Percentiles rank a stretch among this genome's conserved stretches.
These are phyloP conservation scores for Cymbopogon citratus DNA, from an alignment of 176 grass and related monocot species.

Conservation along the genomic window DNA sequence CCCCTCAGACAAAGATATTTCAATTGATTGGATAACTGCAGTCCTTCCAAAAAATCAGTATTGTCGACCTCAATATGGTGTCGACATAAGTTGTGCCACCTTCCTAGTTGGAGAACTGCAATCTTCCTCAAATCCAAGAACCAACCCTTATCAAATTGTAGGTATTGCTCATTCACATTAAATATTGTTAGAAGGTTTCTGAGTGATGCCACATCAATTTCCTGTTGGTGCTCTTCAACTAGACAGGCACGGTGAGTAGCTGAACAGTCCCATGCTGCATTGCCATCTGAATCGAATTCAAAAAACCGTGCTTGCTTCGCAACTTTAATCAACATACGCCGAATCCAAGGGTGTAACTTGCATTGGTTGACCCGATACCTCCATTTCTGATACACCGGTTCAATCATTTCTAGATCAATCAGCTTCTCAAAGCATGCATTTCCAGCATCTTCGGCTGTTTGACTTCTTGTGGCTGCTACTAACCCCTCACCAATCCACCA, in stretches of 20 bases:
- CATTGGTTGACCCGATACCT: slow-evolving; percentile 26
- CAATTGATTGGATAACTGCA: slow-evolving; percentile 41
- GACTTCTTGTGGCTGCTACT: slow-evolving; percentile 28
- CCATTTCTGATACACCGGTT: slow-evolving; percentile 30
- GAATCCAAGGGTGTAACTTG: slow-evolving; percentile 46
- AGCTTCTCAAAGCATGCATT: slow-evolving; percentile 36
- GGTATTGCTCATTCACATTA: slow-evolving; percentile 49
- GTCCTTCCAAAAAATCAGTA: slow-evolving; percentile 39
- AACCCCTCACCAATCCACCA: slow-evolving; percentile 72
- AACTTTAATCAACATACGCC: slow-evolving; percentile 40
- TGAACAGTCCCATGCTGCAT: slow-evolving; percentile 29
- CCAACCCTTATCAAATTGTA: slow-evolving; percentile 46
- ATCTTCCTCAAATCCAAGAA: slow-evolving; percentile 41
- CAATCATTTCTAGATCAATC: slow-evolving; percentile 34
- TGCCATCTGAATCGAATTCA: slow-evolving; percentile 45
- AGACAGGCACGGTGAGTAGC: slow-evolving; percentile 36
- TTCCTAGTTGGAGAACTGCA: slow-evolving; percentile 43
- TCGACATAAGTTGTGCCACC: slow-evolving; percentile 29
- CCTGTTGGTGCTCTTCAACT: slow-evolving; percentile 6
- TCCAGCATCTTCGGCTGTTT: slow-evolving; percentile 30
- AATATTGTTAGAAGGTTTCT: slow-evolving; percentile 36
- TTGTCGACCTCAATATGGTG: slow-evolving; percentile 56
- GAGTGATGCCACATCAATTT: neutral
- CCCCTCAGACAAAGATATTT: slow-evolving; percentile 58
- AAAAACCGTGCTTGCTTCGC: slow-evolving; percentile 48